phyloP scores from a whole-genome alignment of 1,139 yeast species.

The Casaregolazyma suthepensis region DNA sequence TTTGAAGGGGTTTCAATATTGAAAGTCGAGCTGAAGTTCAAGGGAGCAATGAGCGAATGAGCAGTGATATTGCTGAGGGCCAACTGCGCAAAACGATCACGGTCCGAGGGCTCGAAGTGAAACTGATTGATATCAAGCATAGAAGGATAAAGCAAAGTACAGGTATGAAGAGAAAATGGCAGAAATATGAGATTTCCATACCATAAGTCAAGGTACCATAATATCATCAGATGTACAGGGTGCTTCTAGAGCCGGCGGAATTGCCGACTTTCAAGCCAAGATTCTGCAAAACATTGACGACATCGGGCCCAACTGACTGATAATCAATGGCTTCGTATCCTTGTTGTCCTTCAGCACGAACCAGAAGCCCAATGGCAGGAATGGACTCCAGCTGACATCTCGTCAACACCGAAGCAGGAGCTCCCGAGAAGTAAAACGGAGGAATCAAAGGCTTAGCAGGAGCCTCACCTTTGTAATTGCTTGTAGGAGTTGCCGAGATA shows the following conservation, averaged over 20 bases:
- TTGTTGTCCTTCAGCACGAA: conserved; percentile 28
- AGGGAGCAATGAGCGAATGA: not conserved
- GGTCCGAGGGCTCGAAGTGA: not conserved
- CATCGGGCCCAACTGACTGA: conserved; percentile 1
- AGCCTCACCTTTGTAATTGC: not conserved
- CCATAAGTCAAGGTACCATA: not conserved
- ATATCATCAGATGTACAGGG: not conserved
- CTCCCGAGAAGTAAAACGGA: conserved; percentile 26
- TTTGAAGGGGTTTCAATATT: not conserved
- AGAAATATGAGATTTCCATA: not conserved
- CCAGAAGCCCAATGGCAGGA: conserved; percentile 22
- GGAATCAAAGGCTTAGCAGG: conserved; percentile 17
- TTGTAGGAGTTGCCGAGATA: conserved; percentile 14
- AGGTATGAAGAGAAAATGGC: not conserved
- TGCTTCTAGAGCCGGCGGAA: not conserved
- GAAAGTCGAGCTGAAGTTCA: not conserved
- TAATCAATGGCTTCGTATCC: conserved; percentile 25
- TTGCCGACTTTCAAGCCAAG: conserved; percentile 2
- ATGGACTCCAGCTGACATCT: conserved; percentile 15
- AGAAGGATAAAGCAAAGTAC: not conserved
- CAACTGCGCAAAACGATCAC: not conserved
- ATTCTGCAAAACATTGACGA: not conserved
- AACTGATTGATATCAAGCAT: not conserved
- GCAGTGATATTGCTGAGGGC: not conserved
- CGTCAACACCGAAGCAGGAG: conserved; percentile 24